Conservation (phyloP, 140 eudicot genomes). For the Artemisia princeps region DNA sequence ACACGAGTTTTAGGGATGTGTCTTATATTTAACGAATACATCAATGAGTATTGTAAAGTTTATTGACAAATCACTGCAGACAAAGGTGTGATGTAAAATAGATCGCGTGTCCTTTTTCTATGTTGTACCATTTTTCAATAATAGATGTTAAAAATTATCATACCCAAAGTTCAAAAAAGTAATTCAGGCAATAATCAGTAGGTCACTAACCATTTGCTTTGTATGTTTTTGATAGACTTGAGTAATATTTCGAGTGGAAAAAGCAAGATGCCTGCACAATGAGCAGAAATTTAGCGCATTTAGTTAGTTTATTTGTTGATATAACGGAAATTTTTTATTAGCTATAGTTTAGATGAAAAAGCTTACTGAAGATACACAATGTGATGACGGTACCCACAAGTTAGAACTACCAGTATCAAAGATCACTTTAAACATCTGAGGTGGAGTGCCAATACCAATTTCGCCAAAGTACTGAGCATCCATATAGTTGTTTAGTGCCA, state of each 20-base stretch:
- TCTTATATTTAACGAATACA: no score
- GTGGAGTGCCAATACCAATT: conserved; percentile 47
- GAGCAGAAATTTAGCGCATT: conserved; percentile 3
- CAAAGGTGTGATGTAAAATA: no score
- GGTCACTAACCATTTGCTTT: conserved; percentile 46
- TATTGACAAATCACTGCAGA: no score
- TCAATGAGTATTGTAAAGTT: no score
- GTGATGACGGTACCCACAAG: conserved; percentile 64
- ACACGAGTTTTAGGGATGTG: no score
- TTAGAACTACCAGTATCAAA: conserved; percentile 66
- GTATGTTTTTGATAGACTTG: conserved; percentile 56
- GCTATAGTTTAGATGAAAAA: neutral
- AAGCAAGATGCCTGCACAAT: conserved; percentile 46
- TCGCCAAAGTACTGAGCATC: conserved; percentile 56
- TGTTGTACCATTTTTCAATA: no score
- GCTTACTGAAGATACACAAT: conserved; percentile 55
- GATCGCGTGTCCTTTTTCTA: no score
- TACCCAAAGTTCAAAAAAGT: no score
- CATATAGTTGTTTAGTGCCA: conserved; percentile 52
- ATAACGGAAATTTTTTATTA: neutral
- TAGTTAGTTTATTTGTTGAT: neutral
- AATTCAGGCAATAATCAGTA: neutral
- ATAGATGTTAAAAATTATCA: no score
- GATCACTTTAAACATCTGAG: conserved; percentile 50
- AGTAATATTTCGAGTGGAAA: conserved; percentile 50